Evolutionary conservation across 1,284 basidiomycete species (phyloP).

Genomic region (Mycosarcoma mackinlayi): DNA sequence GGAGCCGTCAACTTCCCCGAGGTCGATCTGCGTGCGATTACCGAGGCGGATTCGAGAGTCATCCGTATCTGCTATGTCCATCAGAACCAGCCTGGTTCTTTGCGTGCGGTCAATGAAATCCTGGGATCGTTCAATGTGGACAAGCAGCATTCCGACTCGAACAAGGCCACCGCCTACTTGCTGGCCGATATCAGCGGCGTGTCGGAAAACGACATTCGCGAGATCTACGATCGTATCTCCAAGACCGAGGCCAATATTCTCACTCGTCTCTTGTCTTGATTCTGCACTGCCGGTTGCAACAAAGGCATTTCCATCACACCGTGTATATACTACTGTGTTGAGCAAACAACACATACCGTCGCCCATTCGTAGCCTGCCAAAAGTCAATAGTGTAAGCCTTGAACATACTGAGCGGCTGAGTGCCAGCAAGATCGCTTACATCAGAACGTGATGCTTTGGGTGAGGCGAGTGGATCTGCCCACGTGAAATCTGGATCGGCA

Average conservation of each 20-base stretch:
- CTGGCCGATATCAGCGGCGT: slow-evolving; percentile 96
- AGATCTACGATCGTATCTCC: slow-evolving; percentile 84
- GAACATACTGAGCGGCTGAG: no score
- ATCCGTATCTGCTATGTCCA: slow-evolving; percentile 96
- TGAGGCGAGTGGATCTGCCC: no score
- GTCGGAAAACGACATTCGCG: slow-evolving; percentile 82
- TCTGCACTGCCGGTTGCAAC: no score
- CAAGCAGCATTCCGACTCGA: slow-evolving; percentile 97
- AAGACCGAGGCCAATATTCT: slow-evolving; percentile 72
- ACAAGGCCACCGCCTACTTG: slow-evolving; percentile 92
- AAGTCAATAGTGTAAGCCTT: no score
- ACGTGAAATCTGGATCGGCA: no score
- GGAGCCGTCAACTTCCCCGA: slow-evolving; percentile 99
- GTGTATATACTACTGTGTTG: background rate
- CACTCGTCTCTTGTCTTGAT: slow-evolving; percentile 44
- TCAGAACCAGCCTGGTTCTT: slow-evolving; percentile 95
- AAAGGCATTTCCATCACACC: no score
- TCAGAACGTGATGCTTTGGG: no score
- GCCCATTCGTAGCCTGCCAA: no score
- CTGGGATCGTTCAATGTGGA: slow-evolving; percentile 96
- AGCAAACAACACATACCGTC: no score
- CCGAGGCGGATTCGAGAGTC: slow-evolving; percentile 78
- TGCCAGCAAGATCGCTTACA: no score
- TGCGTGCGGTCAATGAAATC: slow-evolving; percentile 91
- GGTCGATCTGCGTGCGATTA: slow-evolving; percentile 91